phyloP scores from a whole-genome alignment of 2,329 filamentous ascomycete genomes.

The Apiospora pterosperma region DNA sequence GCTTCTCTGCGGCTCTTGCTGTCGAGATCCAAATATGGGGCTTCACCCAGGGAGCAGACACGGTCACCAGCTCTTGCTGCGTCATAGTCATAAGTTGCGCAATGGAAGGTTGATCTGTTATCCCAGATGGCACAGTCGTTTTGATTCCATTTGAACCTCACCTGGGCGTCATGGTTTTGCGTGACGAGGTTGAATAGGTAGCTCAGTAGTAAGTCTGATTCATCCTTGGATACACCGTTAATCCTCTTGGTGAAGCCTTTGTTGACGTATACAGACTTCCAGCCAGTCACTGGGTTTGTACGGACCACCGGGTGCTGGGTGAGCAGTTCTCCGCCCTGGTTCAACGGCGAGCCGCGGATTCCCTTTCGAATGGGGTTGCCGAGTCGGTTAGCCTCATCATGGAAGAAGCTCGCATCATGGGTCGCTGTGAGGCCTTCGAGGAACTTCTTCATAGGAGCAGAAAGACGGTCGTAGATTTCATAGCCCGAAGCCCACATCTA shows the following conservation, averaged over 20 bases:
- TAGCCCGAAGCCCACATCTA: constrained; percentile 46
- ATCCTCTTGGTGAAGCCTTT: constrained; percentile 51
- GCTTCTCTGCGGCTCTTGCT: constrained; percentile 39
- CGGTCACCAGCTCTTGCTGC: constrained; percentile 42
- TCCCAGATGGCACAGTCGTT: constrained; percentile 64
- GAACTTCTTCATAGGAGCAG: constrained; percentile 41
- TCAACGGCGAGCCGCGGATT: constrained; percentile 52
- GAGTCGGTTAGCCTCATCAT: constrained; percentile 43
- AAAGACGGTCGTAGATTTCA: constrained; percentile 54
- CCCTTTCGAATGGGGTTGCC: constrained; percentile 42
- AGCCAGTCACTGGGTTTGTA: constrained; percentile 58
- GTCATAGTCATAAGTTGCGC: constrained; percentile 60
- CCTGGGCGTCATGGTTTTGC: constrained; percentile 56
- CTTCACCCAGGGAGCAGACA: constrained; percentile 45
- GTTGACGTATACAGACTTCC: constrained; percentile 52
- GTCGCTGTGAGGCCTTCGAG: constrained; percentile 48
- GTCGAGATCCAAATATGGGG: constrained; percentile 41
- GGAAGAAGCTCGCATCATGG: constrained; percentile 46
- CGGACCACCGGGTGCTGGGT: constrained; percentile 53
- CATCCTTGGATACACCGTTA: constrained; percentile 50
- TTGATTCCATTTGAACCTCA: constrained; percentile 49
- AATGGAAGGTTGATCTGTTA: constrained; percentile 49
- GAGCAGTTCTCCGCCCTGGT: constrained; percentile 48
- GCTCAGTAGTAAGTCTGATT: constrained; percentile 47
- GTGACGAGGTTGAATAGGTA: constrained; percentile 47